Evolutionary conservation across 768 basidiomycete species (phyloP), one percentile per base, ranked within the genome.

Genomic region (Kwoniella sp.): DNA sequence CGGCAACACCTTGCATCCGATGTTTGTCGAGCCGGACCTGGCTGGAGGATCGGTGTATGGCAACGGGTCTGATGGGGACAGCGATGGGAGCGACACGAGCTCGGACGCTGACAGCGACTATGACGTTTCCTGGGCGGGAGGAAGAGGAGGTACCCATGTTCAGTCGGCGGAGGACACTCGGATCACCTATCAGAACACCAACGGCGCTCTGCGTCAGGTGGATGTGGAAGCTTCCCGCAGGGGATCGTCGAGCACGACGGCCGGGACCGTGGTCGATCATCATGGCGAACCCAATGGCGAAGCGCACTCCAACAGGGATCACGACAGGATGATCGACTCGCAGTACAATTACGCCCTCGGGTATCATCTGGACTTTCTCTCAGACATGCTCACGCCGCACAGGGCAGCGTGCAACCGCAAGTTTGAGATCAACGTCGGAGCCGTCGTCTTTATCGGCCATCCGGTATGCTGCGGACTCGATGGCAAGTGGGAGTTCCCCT

Each of bases 401-500:
- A 76, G 78, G 26, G 79, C 83, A 12, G 82, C 91, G 73, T 95
- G 90, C 64, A 89, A 99, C 73, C 88, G 89, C 72, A 89, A 89
- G 66, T 96, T 95, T 68, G 90, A 93, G 70, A 81, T 99, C 26
- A 75, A 88, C 33, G 85, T 95, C 22, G 91, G 98, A 69, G 85
- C 91, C 63, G 79, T 98, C 22, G 88, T 84, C 5, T 98, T 96
- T 71, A 80, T 96, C 37, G 95, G 95, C 0, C 92, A 98, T 71
- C 95, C 93, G 1, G 90, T 96, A 2, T 87, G 86, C 67, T 82
- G 81, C 10, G 85, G 87, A 46, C 65, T 77, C 25, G 84, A 85
- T 60, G 87, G 85, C 0, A 77, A 68, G 12, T 91, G 91, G 89
- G 77, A 78, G 33, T 88, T 64, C 52, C 60, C 66, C 43, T 50